phyloP scores from a whole-genome alignment of 208 protist species.

The Acanthamoeba castellanii region DNA sequence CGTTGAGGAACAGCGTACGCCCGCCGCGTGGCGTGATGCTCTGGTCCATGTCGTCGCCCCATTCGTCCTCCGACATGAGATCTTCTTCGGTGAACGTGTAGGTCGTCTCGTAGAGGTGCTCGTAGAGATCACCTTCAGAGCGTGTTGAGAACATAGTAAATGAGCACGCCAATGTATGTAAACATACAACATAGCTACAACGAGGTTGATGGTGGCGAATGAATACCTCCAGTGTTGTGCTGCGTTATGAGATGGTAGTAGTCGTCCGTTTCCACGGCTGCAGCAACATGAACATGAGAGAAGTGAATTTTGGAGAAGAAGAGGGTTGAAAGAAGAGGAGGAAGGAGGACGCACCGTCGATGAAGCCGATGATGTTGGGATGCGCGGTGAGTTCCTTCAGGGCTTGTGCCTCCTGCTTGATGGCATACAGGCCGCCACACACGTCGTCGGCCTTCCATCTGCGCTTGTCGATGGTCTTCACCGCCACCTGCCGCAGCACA shows the following conservation, averaged over 20 bases:
- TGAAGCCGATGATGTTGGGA: slow-evolving; percentile 26
- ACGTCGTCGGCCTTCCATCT: neutral
- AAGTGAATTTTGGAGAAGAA: neutral
- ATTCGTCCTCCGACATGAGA: neutral
- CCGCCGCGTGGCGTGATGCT: neutral
- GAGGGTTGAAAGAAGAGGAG: too few species aligned
- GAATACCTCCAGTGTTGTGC: neutral
- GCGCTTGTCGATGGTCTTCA: slow-evolving; percentile 8
- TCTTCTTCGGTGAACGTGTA: neutral
- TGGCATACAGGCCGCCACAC: neutral
- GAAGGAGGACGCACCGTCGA: neutral
- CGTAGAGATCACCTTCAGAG: neutral
- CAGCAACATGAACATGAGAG: neutral
- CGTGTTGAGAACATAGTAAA: too few species aligned
- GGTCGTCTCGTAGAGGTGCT: slow-evolving; percentile 11
- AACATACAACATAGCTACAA: too few species aligned
- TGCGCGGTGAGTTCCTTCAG: neutral
- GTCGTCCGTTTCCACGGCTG: neutral
- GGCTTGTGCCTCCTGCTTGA: slow-evolving; percentile 8
- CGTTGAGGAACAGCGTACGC: neutral
- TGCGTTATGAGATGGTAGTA: neutral
- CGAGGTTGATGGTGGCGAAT: neutral
- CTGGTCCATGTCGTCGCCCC: slow-evolving; percentile 4
- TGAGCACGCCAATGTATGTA: too few species aligned
- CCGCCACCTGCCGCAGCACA: neutral